Conservation (phyloP, 306 rosid species). For the Inga leiocalycina region DNA sequence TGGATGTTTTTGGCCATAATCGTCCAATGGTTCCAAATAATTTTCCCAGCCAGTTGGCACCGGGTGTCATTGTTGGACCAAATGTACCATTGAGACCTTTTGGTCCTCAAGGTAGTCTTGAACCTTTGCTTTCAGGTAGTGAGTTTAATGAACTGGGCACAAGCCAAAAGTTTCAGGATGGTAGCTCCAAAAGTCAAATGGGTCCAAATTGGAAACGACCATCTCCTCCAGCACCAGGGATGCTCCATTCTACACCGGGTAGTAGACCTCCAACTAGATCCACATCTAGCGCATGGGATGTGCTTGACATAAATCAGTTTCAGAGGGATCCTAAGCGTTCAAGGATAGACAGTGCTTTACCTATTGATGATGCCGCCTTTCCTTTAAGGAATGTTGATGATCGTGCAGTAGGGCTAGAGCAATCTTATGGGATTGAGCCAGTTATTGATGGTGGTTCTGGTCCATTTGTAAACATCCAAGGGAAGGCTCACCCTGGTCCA, state of each 20-base stretch:
- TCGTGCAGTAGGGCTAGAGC: conserved; percentile 58
- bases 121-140: conserved; percentile 58
- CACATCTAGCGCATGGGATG: conserved; percentile 75
- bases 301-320: conserved; percentile 69
- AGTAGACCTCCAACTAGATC: conserved; percentile 64
- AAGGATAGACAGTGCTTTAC: conserved; percentile 65
- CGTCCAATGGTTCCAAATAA: conserved; percentile 66
- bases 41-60: conserved; percentile 65
- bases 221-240: conserved; percentile 80
- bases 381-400: conserved; percentile 64
- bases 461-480: conserved; percentile 53
- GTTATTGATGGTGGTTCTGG: conserved; percentile 48
- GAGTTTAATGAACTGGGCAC: conserved; percentile 65
- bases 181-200: conserved; percentile 63
- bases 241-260: conserved; percentile 66
- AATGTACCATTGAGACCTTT: conserved; percentile 69
- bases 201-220: conserved; percentile 84
- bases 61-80: conserved; percentile 60
- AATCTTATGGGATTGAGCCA: conserved; percentile 55
- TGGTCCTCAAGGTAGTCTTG: conserved; percentile 78
- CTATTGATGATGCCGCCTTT: conserved; percentile 58
- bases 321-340: conserved; percentile 82
- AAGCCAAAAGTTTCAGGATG: conserved; percentile 66
- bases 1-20: conserved; percentile 67
- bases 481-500: conserved; percentile 63